These are phyloP conservation scores for Solanum virginianum DNA, from an alignment of 257 asterid genomes.

Conservation along the genomic window DNA sequence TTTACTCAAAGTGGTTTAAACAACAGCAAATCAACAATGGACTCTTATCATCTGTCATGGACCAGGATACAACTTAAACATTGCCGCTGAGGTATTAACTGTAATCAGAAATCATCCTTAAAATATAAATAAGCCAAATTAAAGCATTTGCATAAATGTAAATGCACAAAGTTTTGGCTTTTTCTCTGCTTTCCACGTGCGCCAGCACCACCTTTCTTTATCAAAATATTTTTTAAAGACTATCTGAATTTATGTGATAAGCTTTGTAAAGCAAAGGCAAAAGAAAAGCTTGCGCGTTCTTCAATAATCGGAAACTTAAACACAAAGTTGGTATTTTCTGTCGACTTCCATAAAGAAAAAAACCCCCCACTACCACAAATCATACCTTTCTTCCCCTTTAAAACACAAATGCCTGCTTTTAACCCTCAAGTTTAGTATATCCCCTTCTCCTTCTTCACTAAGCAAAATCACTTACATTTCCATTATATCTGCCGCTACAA, in stretches of 20 bases:
- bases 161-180: neutral
- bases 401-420: slow-evolving; percentile 22
- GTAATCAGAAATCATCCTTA: neutral
- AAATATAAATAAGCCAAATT: neutral
- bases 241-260: neutral
- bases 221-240: neutral
- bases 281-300: neutral
- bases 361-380: slow-evolving; percentile 29
- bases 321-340: slow-evolving; percentile 8
- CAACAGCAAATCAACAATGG: neutral
- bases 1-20: neutral
- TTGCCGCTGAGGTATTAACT: neutral
- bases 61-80: neutral
- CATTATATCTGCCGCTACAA: neutral
- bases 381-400: slow-evolving; percentile 42
- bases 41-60: neutral
- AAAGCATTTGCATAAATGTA: neutral
- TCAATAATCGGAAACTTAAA: neutral
- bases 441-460: slow-evolving; percentile 43
- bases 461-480: slow-evolving; percentile 22
- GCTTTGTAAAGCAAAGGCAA: neutral
- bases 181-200: neutral
- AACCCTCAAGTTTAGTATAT: slow-evolving; percentile 49
- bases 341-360: slow-evolving; percentile 34
- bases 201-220: neutral